phyloP scores from a whole-genome alignment of 345 rosid genomes.

The Carallia pectinifolia region DNA sequence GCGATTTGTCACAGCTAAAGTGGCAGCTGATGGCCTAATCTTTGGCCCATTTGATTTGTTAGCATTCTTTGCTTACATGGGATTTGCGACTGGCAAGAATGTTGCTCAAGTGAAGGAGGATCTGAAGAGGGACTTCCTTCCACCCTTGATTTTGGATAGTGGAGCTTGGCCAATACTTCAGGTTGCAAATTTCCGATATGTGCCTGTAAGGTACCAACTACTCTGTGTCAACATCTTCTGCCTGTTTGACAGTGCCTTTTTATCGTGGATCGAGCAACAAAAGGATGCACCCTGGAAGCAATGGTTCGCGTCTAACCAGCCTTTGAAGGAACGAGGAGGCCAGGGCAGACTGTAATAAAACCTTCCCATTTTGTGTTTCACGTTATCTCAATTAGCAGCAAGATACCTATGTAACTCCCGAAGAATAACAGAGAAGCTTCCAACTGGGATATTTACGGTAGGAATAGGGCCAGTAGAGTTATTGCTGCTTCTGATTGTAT shows the following conservation, averaged over 20 bases:
- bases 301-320: constrained; percentile 56
- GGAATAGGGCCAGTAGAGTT: constrained; percentile 12
- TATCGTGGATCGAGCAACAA: constrained; percentile 91
- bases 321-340: background rate
- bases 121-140: constrained; percentile 84
- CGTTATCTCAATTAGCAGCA: constrained; percentile 4
- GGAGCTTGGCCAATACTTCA: constrained; percentile 84
- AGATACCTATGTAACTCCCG: constrained; percentile 11
- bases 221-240: constrained; percentile 32
- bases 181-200: constrained; percentile 75
- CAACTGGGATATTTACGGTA: constrained; percentile 11
- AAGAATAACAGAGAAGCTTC: constrained; percentile 2
- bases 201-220: constrained; percentile 78
- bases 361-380: background rate
- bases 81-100: constrained; percentile 67
- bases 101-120: constrained; percentile 72
- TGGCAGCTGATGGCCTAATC: constrained; percentile 81
- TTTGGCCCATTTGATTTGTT: constrained; percentile 84
- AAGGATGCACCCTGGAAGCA: constrained; percentile 92
- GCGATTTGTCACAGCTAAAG: constrained; percentile 76
- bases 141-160: constrained; percentile 78
- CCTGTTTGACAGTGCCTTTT: constrained; percentile 79
- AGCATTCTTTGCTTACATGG: constrained; percentile 87
- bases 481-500: constrained; percentile 19
- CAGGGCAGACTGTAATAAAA: constrained; percentile 23